A percentile compares a stretch with the other conserved stretches of the same genome.
phyloP scores from a whole-genome alignment of 2,329 filamentous ascomycete genomes.

The Didymella segeticola region DNA sequence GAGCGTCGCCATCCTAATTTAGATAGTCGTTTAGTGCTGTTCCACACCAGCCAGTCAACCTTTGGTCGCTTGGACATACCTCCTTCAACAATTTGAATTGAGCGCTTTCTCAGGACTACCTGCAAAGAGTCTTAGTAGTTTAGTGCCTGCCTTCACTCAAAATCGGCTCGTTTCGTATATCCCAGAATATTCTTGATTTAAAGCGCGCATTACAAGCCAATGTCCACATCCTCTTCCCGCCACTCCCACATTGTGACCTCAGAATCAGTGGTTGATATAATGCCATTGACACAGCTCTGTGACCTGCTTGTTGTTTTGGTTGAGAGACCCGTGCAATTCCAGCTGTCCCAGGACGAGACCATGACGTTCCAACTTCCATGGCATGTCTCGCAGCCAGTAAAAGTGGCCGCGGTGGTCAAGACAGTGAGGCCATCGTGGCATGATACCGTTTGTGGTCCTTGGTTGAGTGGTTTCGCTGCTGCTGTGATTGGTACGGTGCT shows the following conservation, averaged over 20 bases:
- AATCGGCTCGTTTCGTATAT: too few species aligned
- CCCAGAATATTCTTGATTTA: too few species aligned
- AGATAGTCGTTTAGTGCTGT: not conserved
- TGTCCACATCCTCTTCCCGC: not conserved
- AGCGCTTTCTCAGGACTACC: too few species aligned
- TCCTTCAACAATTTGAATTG: too few species aligned
- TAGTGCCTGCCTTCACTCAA: too few species aligned
- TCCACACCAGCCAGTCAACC: not conserved
- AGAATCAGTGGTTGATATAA: not conserved
- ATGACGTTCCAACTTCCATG: not conserved
- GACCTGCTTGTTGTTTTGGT: not conserved
- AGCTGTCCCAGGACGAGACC: not conserved
- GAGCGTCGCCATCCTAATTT: not conserved
- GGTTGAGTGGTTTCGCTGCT: too few species aligned
- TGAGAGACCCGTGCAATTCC: not conserved
- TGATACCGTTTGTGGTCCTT: not conserved
- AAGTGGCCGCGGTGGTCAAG: not conserved
- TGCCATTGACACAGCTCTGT: not conserved
- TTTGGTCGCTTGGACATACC: not conserved
- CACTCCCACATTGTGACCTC: not conserved
- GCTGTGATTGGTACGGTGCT: not conserved
- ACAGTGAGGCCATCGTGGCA: not conserved
- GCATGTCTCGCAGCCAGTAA: conserved; percentile 3
- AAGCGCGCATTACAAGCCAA: not conserved
- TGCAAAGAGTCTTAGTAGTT: too few species aligned